phyloP scores from a whole-genome alignment of 31 red algal genomes.

The Porphyra umbilicalis region DNA sequence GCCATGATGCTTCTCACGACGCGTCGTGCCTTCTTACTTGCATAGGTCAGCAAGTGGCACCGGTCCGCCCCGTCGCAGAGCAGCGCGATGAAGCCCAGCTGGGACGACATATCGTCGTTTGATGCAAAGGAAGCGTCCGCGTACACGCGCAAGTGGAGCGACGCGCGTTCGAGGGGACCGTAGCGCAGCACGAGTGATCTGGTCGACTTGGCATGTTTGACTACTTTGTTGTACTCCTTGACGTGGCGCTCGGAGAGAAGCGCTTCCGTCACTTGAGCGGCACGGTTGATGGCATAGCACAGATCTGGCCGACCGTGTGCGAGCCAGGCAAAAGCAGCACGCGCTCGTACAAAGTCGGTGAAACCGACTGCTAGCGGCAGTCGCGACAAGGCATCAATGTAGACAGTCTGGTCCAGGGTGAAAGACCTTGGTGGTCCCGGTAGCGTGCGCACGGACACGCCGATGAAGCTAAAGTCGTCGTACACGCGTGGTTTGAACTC shows the following conservation, averaged over 20 bases:
- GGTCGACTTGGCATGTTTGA: neutral
- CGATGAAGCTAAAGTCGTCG: neutral
- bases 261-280: neutral
- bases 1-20: neutral
- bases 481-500: too few species aligned
- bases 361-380: too few species aligned
- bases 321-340: too few species aligned
- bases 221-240: neutral
- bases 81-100: slow-evolving; percentile 11
- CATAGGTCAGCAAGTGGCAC: neutral
- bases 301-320: neutral
- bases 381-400: too few species aligned
- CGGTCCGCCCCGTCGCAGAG: neutral
- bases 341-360: too few species aligned
- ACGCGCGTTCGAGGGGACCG: neutral
- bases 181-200: neutral
- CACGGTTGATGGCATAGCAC: slow-evolving; percentile 5
- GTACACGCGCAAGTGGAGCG: slow-evolving; percentile 10
- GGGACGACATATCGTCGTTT: slow-evolving; percentile 14
- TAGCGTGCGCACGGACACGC: too few species aligned
- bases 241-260: neutral
- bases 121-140: slow-evolving; percentile 9
- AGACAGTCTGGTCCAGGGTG: too few species aligned
- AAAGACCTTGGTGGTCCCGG: too few species aligned
- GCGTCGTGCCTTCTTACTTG: slow-evolving; percentile 4